Base-by-base conservation (phyloP, 2,329 filamentous ascomycete genomes). In the Fusarium sp. region DNA sequence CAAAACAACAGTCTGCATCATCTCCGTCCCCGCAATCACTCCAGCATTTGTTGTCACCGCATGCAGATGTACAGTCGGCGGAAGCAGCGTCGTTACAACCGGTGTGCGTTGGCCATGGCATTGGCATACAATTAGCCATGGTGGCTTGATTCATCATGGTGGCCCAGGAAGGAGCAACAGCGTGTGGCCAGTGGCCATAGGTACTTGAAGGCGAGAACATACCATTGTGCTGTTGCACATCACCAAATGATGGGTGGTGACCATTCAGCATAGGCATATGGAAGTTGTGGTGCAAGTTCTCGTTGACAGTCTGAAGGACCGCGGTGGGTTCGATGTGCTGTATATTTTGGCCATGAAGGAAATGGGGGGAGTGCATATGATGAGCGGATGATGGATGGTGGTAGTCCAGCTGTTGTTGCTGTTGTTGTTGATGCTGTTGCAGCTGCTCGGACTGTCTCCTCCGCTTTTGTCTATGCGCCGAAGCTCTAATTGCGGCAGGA, bases 1-100 rank as follows among this genome's bases (percentile, higher is more conserved):
- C 78, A 29, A 78, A 77, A 59, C 82, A 83, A 52, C 79, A 79
- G 46, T 80, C 74, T 49, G 68, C 77, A 22, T 74, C 74, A 25
- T 75, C 74, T 24, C 66, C 71, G 8, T 78, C 77, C 44, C 75
- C 79, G 51, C 71, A 82, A 45, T 81, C 73, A 67, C 78, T 79
- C 41, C 74, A 71, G 49, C 80, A 81, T 46, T 71, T 68, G 55
- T 51, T 44, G 29, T 64, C 65, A 20, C 58, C 78, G 56, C 81
- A 82, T 15, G 78, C 72, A 20, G 79, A 80, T 63, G 72, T 76
- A 71, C 80, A 81, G 32, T 77, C 76, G 49, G 76, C 72, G 20
- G 79, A 79, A 13, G 72, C 74, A 45, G 74, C 76, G 43, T 78
- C 79, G n/a, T 76, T 76, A n/a, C 74, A 74, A 9, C 63, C 54